Percentiles rank a stretch among this genome's conserved stretches.
phyloP scores from a whole-genome alignment of 2,329 filamentous ascomycete genomes.

The Graphilbum fragrans region DNA sequence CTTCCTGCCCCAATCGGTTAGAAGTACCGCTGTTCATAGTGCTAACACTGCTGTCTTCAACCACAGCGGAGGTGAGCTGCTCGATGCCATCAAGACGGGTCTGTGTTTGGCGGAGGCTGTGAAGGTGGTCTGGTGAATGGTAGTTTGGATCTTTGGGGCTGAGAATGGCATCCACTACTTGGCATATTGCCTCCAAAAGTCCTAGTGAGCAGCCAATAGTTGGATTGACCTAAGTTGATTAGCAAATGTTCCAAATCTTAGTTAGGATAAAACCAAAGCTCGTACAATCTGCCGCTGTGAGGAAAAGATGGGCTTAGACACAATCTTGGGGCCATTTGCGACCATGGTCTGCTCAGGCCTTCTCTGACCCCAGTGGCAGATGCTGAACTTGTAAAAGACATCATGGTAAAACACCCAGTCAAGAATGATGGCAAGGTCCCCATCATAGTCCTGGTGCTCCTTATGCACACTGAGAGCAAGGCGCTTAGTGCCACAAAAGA shows the following conservation, averaged over 20 bases:
- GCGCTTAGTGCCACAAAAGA: constrained; percentile 10
- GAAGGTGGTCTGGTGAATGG: neutral
- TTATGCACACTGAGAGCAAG: constrained; percentile 6
- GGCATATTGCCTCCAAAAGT: constrained; percentile 9
- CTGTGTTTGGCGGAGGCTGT: neutral
- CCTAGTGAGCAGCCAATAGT: constrained; percentile 11
- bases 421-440: constrained; percentile 9
- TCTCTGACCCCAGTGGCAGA: constrained; percentile 10
- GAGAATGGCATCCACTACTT: constrained; percentile 7
- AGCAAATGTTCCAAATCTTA: constrained; percentile 9
- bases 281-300: neutral
- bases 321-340: neutral
- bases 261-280: neutral
- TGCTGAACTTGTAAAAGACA: constrained; percentile 12
- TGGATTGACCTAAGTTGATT: constrained; percentile 7
- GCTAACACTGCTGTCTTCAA: too few relatives aligned
- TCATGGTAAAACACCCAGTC: constrained; percentile 13
- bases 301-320: neutral
- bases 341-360: constrained; percentile 2
- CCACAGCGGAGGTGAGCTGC: too few relatives aligned
- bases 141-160: neutral
- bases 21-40: too few relatives aligned
- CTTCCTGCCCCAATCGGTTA: too few relatives aligned
- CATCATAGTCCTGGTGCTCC: constrained; percentile 8
- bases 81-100: neutral